Evolutionary conservation across 164 flowering plant genomes (phyloP), one percentile per base, ranked within the genome.

Genomic region (Nymphaea colorata): DNA sequence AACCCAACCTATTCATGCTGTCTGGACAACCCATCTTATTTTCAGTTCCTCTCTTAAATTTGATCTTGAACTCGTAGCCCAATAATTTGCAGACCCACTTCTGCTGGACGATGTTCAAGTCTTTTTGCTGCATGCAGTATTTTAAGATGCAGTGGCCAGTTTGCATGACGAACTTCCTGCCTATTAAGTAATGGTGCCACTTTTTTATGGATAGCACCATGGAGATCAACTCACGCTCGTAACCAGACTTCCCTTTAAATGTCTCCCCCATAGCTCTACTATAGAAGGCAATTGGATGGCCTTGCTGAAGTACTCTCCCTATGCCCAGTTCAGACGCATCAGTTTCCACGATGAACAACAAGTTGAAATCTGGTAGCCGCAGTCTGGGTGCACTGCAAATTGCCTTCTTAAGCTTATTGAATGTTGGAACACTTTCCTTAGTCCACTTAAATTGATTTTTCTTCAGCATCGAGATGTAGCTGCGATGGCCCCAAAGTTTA

Each of bases 1-100:
- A 25, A 25, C 36, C 36, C 36, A 25, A 25, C 36, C 36, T 25
- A 0, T 25, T 25, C 36, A 25, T 25, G 36, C 36, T 25, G 36
- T 25, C 36, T 25, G 36, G 36, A 25, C 36, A 25, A 25, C 36
- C 1, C 36, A 25, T 25, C 36, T 25, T 25, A 25, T 63, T 63
- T 63, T 17, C 65, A 4, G 5, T 4, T 0, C 65, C 43, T 2
- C 1, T 42, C 8, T 25, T 63, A 41, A 36, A 63, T 2, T 2
- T 25, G 6, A 63, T 36, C 42, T 63, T 44, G 15, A 36, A 63
- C 6, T 63, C 65, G 15, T 17, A 63, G 6, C 65, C 65, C 44
- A 41, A 36, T 41, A 63, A 63, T 36, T 63, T 63, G 65, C 14
- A 2, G 6, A 63, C 65, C 65, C 65, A 63, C 18, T 63, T 63